Conservation (phyloP, 768 basidiomycete species). For the Suillus sp. region DNA sequence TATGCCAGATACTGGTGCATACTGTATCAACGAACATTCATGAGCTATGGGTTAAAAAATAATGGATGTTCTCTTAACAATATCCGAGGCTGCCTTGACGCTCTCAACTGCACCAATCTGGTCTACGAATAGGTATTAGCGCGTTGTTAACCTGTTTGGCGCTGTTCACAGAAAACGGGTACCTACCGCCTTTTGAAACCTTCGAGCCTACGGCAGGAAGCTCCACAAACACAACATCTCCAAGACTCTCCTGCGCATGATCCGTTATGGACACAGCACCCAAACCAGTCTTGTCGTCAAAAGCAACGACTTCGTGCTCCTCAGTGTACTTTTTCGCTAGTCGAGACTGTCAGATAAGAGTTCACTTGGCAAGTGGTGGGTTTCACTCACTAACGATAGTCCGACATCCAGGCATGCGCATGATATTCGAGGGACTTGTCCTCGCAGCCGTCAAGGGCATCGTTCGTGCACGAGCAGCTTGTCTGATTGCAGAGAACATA, state of each 20-base stretch:
- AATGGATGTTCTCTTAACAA: constrained; percentile 50
- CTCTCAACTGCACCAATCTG: constrained; percentile 92
- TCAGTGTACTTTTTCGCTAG: constrained; percentile 78
- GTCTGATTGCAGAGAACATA: constrained; percentile 13
- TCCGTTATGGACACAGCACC: constrained; percentile 88
- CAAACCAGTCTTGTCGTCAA: constrained; percentile 73
- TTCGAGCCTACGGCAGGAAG: constrained; percentile 66
- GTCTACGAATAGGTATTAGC: constrained; percentile 44
- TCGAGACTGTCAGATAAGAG: neutral
- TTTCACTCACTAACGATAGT: constrained; percentile 15
- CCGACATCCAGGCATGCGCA: constrained; percentile 8
- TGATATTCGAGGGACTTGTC: neutral
- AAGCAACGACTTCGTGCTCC: constrained; percentile 86
- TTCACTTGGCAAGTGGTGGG: neutral
- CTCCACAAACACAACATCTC: constrained; percentile 98
- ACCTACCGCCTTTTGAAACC: constrained; percentile 76
- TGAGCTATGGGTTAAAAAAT: constrained; percentile 10
- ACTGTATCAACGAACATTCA: constrained; percentile 46
- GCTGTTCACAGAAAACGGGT: neutral
- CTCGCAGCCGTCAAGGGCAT: constrained; percentile 7
- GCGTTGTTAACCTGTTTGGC: neutral
- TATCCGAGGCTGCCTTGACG: constrained; percentile 95
- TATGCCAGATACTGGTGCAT: constrained; percentile 88
- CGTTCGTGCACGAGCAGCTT: constrained; percentile 9
- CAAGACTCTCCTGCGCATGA: constrained; percentile 88